These are phyloP conservation scores for Fabrea salina DNA, from an alignment of 169 alveolate species.

Conservation along the genomic window DNA sequence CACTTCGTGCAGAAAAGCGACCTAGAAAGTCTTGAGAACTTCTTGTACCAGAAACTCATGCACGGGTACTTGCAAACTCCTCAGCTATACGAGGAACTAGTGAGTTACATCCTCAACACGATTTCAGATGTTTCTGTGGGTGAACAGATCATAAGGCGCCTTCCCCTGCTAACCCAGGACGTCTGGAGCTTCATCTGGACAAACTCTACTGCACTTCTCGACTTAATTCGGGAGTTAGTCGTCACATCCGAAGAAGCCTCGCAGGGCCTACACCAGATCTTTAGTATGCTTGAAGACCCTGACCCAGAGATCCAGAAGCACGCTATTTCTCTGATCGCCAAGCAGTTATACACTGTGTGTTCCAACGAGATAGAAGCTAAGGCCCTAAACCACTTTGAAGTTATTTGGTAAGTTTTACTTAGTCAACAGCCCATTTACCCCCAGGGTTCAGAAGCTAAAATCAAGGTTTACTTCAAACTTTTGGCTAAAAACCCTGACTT, in stretches of 20 bases:
- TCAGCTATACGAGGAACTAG: constrained; percentile 4
- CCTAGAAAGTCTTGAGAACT: neutral
- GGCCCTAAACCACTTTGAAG: neutral
- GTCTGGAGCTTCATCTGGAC: constrained; percentile 26
- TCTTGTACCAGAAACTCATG: constrained; percentile 9
- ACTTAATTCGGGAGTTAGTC: constrained; percentile 11
- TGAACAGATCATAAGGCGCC: constrained; percentile 20
- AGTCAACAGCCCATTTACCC: neutral
- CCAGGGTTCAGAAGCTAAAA: neutral
- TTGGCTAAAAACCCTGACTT: neutral
- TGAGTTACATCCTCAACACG: neutral
- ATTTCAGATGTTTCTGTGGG: constrained; percentile 6
- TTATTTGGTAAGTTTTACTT: constrained; percentile 1
- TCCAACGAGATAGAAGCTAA: neutral
- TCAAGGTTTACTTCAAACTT: constrained; percentile 16
- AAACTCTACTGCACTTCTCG: neutral
- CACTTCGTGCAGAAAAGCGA: neutral
- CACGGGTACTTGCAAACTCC: constrained; percentile 24
- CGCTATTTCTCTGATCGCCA: constrained; percentile 7
- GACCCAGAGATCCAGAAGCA: constrained; percentile 9
- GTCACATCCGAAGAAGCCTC: constrained; percentile 13
- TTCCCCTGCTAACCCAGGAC: constrained; percentile 24
- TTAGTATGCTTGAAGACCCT: constrained; percentile 5
- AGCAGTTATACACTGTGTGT: constrained; percentile 16
- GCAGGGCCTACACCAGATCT: neutral